Evolutionary conservation across 306 rosid genomes (phyloP).

Genomic region (Astragalus membranaceus): DNA sequence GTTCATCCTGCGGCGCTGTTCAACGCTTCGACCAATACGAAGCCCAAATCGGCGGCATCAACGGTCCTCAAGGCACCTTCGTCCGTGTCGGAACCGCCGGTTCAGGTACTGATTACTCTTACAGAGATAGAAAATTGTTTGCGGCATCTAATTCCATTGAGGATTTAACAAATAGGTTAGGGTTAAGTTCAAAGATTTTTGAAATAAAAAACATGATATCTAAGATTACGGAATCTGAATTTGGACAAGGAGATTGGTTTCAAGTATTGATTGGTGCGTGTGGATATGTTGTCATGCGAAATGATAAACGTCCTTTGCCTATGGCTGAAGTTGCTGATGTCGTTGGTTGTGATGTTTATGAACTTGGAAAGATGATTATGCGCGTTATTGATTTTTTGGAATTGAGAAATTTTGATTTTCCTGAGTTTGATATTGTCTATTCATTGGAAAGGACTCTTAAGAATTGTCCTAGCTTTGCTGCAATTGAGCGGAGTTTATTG

Average conservation of each 20-base stretch:
- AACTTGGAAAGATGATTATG: slow-evolving; percentile 55
- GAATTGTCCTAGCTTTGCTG: slow-evolving; percentile 18
- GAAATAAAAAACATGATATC: slow-evolving; percentile 43
- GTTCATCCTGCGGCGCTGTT: slow-evolving; percentile 43
- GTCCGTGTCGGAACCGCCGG: slow-evolving; percentile 52
- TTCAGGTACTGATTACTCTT: slow-evolving; percentile 30
- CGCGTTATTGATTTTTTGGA: slow-evolving; percentile 48
- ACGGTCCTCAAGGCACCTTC: slow-evolving; percentile 54
- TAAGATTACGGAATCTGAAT: slow-evolving; percentile 54
- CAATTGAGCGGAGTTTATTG: slow-evolving; percentile 16
- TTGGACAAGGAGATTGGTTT: slow-evolving; percentile 66
- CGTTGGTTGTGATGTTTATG: slow-evolving; percentile 44
- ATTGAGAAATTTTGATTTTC: slow-evolving; percentile 35
- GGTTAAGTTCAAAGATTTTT: slow-evolving; percentile 24
- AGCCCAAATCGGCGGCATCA: slow-evolving; percentile 42
- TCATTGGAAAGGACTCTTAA: slow-evolving; percentile 42
- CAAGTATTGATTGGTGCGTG: slow-evolving; percentile 59
- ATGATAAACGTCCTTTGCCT: slow-evolving; percentile 36
- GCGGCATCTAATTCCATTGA: slow-evolving; percentile 42
- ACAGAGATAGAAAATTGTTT: slow-evolving; percentile 40
- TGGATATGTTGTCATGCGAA: slow-evolving; percentile 58
- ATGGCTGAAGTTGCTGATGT: slow-evolving; percentile 49
- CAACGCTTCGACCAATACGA: slow-evolving; percentile 49
- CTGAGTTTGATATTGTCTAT: slow-evolving; percentile 52
- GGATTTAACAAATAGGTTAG: slow-evolving; percentile 34